Percentiles rank a stretch among this genome's conserved stretches.
phyloP scores from a whole-genome alignment of 768 basidiomycete genomes.

The Crucibulum laeve region DNA sequence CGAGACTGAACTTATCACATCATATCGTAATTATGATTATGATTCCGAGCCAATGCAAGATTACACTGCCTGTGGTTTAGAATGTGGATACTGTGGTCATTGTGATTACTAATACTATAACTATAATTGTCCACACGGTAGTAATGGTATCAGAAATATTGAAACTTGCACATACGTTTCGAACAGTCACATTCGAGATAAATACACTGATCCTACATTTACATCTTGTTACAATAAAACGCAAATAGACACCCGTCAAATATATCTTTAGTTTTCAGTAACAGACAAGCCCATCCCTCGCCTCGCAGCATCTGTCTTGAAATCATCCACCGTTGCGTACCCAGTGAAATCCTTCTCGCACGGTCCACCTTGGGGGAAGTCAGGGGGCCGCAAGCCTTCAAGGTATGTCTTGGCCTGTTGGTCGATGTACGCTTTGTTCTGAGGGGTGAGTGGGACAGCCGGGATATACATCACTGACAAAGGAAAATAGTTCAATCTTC shows the following conservation, averaged over 20 bases:
- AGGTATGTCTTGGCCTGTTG: conserved; percentile 48
- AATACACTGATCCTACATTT: too few relatives aligned
- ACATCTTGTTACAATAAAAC: too few relatives aligned
- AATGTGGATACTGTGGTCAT: neutral
- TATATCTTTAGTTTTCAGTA: too few relatives aligned
- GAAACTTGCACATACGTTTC: too few relatives aligned
- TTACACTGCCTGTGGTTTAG: neutral
- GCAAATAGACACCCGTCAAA: too few relatives aligned
- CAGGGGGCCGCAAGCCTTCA: conserved; percentile 44
- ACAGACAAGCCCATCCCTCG: neutral
- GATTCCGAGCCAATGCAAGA: neutral
- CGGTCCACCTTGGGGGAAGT: conserved; percentile 35
- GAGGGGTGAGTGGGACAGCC: conserved; percentile 43
- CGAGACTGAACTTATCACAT: neutral
- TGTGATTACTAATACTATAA: neutral
- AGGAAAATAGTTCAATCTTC: neutral
- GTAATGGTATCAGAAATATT: too few relatives aligned
- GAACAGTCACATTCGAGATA: too few relatives aligned
- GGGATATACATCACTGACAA: conserved; percentile 56
- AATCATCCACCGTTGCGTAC: conserved; percentile 1
- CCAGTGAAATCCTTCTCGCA: conserved; percentile 12
- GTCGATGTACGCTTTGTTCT: conserved; percentile 42
- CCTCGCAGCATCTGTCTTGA: neutral
- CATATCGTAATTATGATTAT: neutral
- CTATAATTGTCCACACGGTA: too few relatives aligned